Evolutionary conservation across 805 yeast species (phyloP).

Genomic region (Yamadazyma sp.): DNA sequence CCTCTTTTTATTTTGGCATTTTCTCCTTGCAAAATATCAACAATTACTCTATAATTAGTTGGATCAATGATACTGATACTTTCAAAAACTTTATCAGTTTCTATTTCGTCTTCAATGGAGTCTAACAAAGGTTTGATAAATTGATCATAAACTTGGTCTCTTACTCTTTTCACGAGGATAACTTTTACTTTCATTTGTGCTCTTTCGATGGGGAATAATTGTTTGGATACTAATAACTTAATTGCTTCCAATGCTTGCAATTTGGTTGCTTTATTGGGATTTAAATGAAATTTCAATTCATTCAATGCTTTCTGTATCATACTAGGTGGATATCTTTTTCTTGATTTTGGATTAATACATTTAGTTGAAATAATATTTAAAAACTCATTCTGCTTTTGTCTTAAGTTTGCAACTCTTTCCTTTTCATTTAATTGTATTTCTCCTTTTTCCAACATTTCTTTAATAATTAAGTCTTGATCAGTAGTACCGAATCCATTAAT

Average conservation of each 20-base stretch:
- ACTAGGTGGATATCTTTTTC: constrained; percentile 90
- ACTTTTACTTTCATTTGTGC: constrained; percentile 88
- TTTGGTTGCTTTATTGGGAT: constrained; percentile 73
- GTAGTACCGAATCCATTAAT: constrained; percentile 70
- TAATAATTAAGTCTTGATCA: constrained; percentile 68
- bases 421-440: constrained; percentile 93
- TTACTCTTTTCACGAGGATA: constrained; percentile 52
- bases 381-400: constrained; percentile 77
- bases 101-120: constrained; percentile 39
- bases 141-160: constrained; percentile 34
- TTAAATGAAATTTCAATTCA: constrained; percentile 75
- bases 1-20: constrained; percentile 44
- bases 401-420: constrained; percentile 75
- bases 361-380: constrained; percentile 81
- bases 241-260: constrained; percentile 91
- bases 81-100: constrained; percentile 47
- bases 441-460: constrained; percentile 83
- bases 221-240: constrained; percentile 67
- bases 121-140: constrained; percentile 34
- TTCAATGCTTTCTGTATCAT: constrained; percentile 86
- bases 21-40: constrained; percentile 54
- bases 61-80: constrained; percentile 77
- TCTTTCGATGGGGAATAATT: constrained; percentile 87
- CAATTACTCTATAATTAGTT: constrained; percentile 68
- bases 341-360: constrained; percentile 86